Base-by-base conservation (phyloP, 1,284 basidiomycete genomes). In the Rhizoctonia solani region DNA sequence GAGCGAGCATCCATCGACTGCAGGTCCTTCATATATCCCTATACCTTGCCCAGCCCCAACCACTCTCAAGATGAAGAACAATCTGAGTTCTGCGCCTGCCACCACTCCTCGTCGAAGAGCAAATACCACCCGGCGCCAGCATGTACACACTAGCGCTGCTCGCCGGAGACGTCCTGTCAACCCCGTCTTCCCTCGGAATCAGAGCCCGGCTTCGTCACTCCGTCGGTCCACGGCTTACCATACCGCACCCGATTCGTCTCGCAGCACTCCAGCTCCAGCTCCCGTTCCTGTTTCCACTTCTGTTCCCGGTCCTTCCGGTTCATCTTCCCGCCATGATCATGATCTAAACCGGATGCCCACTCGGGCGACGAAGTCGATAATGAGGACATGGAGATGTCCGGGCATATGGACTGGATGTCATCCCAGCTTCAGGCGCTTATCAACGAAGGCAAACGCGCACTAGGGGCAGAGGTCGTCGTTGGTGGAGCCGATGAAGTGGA, bases 381-480 rank as follows among this genome's bases (percentile, higher is more conserved):
- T 37, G 74, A 72, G 9, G 81, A 78, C 13, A 77, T 80, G 5
- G 81, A 83, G 46, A 61, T 61, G 32, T 61, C 53, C 11, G 63
- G 54, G 8, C 69, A 69, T 29, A 71, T 71, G 70, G 70, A 71
- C 41, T 71, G 69, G 66, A 71, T 71, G 70, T 61, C 55, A n/a
- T 54, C 53, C 14, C 69, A 66, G 14, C 54, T 71, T 11, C 70
- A 66, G 19, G 54, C 66, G 27, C 59, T 71, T 46, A 71, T 71
- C 32, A 61, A 54, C 23, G 61, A 71, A 39, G 70, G 70, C n/a
- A 67, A 68, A 37, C 66, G 65, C 41, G 70, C 70, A 8, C 69
- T 71, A 13, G 70, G 69, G 19, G 66, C 56, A 21, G 70, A 71
- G 52, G 59, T 71, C 5, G 70, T 71, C 5, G 67, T 71, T 1